Evolutionary conservation across 2,329 filamentous ascomycete genomes (phyloP), one percentile per base, ranked within the genome.

Genomic region (Fusarium humuli): DNA sequence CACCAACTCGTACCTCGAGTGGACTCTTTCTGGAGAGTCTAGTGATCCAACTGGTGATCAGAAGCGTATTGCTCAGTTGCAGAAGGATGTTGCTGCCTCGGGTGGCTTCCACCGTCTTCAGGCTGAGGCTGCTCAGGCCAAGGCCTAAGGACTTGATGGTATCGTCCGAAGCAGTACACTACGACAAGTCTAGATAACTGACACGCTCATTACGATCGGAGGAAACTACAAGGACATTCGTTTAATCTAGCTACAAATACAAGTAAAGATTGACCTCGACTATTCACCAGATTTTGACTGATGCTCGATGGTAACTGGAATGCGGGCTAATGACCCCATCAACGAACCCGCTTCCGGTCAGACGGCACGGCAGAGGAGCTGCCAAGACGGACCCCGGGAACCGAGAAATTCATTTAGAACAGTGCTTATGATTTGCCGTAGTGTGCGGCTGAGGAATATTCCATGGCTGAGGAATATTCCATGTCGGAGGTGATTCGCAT

Each of bases 31-130:
- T 40, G 83, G 78, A 1, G 91, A 93, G 53, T 91, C 90, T 0
- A 78, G 79, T 44, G 91, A 94, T 78, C 92, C 91, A 0, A 84
- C 81, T 2, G 91, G 89, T 13, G 91, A 94, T 74, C 91, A 94
- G 87, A 92, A 91, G 86, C 85, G 86, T 41, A 94, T 94, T 89
- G 88, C 84, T 6, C 83, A 85, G 72, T 80, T 94, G 73, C 92
- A 94, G 83, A 84, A 90, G 79, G 83, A 88, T 59, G 87, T 94
- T 68, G 89, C 90, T 50, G 80, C 79, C 44, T 81, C 86, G 42
- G 92, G 92, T 45, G 91, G 92, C 5, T 94, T 90, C 80, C 84
- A 82, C 56, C 81, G 87, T 46, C 79, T 89, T 13, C 68, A 72
- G 27, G 62, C 54, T 48, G 72, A 67, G 44, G 57, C 63, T 52